phyloP scores from a whole-genome alignment of 108 stramenopile genomes.

The Licmophora abbreviata region DNA sequence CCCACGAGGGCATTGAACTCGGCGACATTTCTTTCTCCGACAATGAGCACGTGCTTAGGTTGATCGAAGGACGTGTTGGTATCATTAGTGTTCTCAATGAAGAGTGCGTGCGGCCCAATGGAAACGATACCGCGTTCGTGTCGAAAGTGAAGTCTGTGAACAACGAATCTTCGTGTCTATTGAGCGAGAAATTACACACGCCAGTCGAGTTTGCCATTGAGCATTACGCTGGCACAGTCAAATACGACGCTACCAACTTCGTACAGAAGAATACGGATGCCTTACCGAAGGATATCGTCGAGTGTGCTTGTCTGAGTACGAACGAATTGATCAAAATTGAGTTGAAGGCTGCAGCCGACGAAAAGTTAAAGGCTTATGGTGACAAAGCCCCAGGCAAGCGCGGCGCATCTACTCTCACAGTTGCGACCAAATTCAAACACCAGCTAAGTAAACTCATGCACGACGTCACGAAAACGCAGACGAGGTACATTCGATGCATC shows the following conservation, averaged over 20 bases:
- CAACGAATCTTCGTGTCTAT: conserved; percentile 50
- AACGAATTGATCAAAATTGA: conserved; percentile 49
- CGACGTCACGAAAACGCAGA: conserved; percentile 56
- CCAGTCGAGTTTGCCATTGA: conserved; percentile 75
- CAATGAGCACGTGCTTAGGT: conserved; percentile 85
- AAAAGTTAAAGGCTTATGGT: neutral
- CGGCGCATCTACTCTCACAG: conserved; percentile 45
- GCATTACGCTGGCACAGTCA: conserved; percentile 92
- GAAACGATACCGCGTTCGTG: conserved; percentile 79
- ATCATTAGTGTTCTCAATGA: conserved; percentile 91
- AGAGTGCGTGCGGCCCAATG: conserved; percentile 90
- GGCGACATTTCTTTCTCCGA: conserved; percentile 87
- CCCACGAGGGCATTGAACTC: conserved; percentile 86
- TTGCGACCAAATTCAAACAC: conserved; percentile 73
- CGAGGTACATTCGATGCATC: conserved; percentile 87
- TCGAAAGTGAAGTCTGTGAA: conserved; percentile 56
- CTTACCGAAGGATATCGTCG: conserved; percentile 62
- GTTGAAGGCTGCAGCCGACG: conserved; percentile 18
- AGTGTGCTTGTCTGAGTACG: conserved; percentile 46
- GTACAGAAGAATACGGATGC: conserved; percentile 87
- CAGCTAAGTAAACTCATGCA: conserved; percentile 67
- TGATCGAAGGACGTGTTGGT: conserved; percentile 92
- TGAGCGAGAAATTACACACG: conserved; percentile 19
- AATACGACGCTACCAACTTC: conserved; percentile 82
- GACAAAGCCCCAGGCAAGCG: neutral